Evolutionary conservation across 371 early-diverging fungal genomes (phyloP), one percentile per base, ranked within the genome.

Genomic region (Lichtheimia ramosa): DNA sequence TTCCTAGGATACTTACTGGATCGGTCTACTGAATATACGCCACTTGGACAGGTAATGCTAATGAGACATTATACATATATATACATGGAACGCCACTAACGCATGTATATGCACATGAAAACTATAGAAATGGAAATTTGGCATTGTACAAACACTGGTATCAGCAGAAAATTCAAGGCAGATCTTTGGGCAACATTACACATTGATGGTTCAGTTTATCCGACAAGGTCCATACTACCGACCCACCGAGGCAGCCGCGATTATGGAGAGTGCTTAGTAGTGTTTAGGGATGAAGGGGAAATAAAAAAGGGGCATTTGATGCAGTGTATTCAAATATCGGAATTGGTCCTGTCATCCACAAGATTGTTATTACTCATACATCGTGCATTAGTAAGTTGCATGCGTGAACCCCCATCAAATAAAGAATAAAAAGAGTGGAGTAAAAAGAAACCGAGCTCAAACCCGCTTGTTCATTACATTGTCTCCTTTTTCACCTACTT

Each of bases 1-100:
- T 72, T 79, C 54, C 62, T 82, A 56, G 68, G 74, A 18, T 82
- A 77, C 58, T 61, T 82, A 53, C 48, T 82, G 53, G 73, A 82
- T 59, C 62, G 82, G 28, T 61, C 77, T 56, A 75, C 66, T 18
- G 79, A 79, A 48, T 58, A 65, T 49, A 68, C 64, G 15, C 61
- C 62, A 28, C 54, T 61, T 21, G 79, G 82, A 39, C 73, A 79
- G 70, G 82, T 75, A 67, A 46, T n/a, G n/a, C 2, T 2, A 63
- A 27, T n/a, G 16, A 39, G 3, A 21, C 46, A 46, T 10, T 46
- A 46, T 21, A 46, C 21, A 21, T 21, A 21, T n/a, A 46, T 46
- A 14, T 18, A 46, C 10, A 46, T 12, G 16, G n/a, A 46, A 18
- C 18, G 21, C 46, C 34, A 34, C 34, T 34, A 34, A 34, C 34